These are phyloP conservation scores for Tulasnella sp. DNA, from an alignment of 768 basidiomycete genomes.

Conservation along the genomic window DNA sequence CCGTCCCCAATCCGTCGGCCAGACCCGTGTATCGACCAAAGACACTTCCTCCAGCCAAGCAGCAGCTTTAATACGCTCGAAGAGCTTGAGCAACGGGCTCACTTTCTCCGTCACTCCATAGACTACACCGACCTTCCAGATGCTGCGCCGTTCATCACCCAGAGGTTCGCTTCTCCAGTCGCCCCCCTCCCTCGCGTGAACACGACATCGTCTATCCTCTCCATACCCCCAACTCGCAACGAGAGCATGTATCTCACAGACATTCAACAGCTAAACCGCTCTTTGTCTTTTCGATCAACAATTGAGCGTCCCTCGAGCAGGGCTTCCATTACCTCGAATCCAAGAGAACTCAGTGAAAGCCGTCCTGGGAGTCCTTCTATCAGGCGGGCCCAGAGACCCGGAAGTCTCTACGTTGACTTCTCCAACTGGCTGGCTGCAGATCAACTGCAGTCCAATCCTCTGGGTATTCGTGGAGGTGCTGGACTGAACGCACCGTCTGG, in stretches of 20 bases:
- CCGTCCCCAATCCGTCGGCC: neutral
- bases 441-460: neutral
- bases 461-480: neutral
- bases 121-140: neutral
- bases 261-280: neutral
- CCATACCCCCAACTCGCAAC: neutral
- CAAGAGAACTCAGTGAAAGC: neutral
- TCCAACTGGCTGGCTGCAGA: neutral
- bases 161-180: neutral
- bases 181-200: neutral
- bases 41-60: neutral
- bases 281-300: neutral
- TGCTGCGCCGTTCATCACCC: neutral
- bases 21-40: neutral
- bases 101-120: neutral
- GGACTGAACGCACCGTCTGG: too few relatives aligned
- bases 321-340: neutral
- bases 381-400: neutral
- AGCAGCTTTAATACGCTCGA: neutral
- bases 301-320: neutral
- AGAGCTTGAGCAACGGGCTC: neutral
- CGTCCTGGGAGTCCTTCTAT: neutral
- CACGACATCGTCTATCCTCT: neutral
- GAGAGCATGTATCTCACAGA: neutral
- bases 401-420: neutral